Conservation (phyloP, 768 basidiomycete species). For the Pleurotus cornucopiae region DNA sequence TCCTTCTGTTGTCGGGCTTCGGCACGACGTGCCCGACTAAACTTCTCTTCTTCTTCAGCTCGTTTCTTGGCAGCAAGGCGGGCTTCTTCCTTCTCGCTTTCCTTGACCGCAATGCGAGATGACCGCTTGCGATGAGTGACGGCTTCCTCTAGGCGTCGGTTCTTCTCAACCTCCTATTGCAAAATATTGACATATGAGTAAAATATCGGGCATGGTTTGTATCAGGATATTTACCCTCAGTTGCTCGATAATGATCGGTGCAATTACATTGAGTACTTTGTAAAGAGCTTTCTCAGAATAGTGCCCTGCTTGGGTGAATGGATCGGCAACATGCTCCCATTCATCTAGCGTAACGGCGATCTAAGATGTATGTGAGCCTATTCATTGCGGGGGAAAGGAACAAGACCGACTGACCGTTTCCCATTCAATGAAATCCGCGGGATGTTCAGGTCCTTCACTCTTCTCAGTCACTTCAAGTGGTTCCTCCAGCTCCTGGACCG, state of each 20-base stretch:
- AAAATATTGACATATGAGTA: not conserved
- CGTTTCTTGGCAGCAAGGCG: constrained; percentile 53
- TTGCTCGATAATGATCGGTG: constrained; percentile 65
- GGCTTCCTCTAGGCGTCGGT: constrained; percentile 66
- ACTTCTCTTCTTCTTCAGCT: constrained; percentile 65
- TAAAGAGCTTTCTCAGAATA: constrained; percentile 79
- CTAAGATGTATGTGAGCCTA: constrained; percentile 30
- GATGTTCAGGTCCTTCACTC: constrained; percentile 20
- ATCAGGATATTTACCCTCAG: constrained; percentile 47
- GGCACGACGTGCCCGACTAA: constrained; percentile 55
- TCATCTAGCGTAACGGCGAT: constrained; percentile 80
- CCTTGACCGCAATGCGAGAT: constrained; percentile 79
- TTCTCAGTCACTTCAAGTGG: not conserved
- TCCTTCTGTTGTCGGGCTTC: constrained; percentile 56
- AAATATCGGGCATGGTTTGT: constrained; percentile 5
- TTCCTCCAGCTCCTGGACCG: constrained; percentile 11
- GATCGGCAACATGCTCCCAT: constrained; percentile 78
- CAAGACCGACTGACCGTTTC: constrained; percentile 62
- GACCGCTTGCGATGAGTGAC: constrained; percentile 86
- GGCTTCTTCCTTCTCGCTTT: constrained; percentile 75
- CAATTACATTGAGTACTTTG: constrained; percentile 62
- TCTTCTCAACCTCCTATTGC: constrained; percentile 56
- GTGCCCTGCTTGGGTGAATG: constrained; percentile 72
- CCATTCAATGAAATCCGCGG: constrained; percentile 78
- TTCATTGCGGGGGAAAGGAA: not conserved